Evolutionary conservation across 768 basidiomycete species (phyloP), one percentile per base, ranked within the genome.

Genomic region (Kwoniella europaea): DNA sequence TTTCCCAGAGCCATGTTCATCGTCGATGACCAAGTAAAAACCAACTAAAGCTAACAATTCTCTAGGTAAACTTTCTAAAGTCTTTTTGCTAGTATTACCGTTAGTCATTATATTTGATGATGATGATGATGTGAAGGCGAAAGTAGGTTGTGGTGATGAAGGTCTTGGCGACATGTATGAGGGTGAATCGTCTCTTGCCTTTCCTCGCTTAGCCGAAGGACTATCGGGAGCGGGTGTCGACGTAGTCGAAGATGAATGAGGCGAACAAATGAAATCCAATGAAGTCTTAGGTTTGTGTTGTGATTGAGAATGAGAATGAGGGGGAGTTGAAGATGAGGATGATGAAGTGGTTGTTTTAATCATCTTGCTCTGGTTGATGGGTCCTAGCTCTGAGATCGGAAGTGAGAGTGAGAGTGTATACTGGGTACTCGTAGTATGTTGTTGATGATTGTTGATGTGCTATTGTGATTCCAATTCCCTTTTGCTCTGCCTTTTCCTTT

Each of bases 21-120:
- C 53, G 35, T 72, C 68, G 3, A 76, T 41, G 12, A 80, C 74
- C 43, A 80, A 54, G 61, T 78, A 62, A 53, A 67, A 72, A 1
- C 73, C 77, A 13, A 80, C 71, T 13, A 54, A 46, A 24, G 68
- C 63, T 16, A 79, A 65, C 2, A 77, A 18, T 27, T 74, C 66
- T 35, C 71, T 68, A 20, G 78, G 78, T 9, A 79, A 65, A 53
- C 50, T 18, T 42, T 73, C 67, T 22, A 76, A 46, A 6, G 52
- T 43, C 24, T 53, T 64, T 46, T 56, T 61, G 29, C 52, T 27
- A 15, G 52, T 20, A 12, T 52, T 52, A 20, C 29, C 63, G 15
- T 61, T 59, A 16, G 13, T 27, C 22, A 20, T 65, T 16, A 18
- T 53, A 12, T 12, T 42, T 41, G 13, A 42, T 12, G 64, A 22